Evolutionary conservation across 1,284 basidiomycete species (phyloP).

Genomic region (Cutaneotrichosporon sp.): DNA sequence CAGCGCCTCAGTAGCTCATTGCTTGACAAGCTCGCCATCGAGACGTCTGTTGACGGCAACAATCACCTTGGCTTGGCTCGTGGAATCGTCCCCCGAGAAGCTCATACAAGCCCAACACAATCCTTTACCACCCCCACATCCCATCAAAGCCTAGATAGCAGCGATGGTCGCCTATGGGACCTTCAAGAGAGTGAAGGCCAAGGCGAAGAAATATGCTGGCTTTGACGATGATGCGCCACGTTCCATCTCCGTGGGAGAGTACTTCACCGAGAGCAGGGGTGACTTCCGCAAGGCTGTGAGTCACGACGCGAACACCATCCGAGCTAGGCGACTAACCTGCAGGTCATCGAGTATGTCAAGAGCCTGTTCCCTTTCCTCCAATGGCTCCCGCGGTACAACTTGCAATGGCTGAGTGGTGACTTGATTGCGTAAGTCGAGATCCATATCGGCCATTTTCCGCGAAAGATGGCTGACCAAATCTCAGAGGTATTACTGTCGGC

Average conservation of each 20-base stretch:
- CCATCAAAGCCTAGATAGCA: no score
- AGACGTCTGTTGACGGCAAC: constrained; percentile 1
- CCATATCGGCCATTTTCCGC: neutral
- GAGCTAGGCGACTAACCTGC: neutral
- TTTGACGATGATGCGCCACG: constrained; percentile 36
- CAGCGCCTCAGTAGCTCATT: no score
- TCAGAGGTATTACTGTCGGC: constrained; percentile 71
- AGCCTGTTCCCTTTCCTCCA: constrained; percentile 74
- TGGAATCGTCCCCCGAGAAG: no score
- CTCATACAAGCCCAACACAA: no score
- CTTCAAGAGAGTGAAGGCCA: constrained; percentile 9
- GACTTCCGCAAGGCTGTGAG: constrained; percentile 1
- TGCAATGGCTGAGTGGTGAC: constrained; percentile 57
- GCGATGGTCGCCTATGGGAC: constrained; percentile 1
- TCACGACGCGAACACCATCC: neutral
- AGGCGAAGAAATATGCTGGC: constrained; percentile 33
- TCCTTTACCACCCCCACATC: no score
- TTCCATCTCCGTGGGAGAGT: constrained; percentile 32
- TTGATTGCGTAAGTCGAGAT: constrained; percentile 59
- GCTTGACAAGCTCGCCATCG: neutral
- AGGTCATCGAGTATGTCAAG: constrained; percentile 60
- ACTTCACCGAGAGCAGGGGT: constrained; percentile 24
- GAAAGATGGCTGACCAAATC: constrained; percentile 3
- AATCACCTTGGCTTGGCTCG: neutral
- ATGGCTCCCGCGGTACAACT: constrained; percentile 76